Conservation (phyloP, 192 early-diverging fungal species). For the Entomortierella chlamydospora region DNA sequence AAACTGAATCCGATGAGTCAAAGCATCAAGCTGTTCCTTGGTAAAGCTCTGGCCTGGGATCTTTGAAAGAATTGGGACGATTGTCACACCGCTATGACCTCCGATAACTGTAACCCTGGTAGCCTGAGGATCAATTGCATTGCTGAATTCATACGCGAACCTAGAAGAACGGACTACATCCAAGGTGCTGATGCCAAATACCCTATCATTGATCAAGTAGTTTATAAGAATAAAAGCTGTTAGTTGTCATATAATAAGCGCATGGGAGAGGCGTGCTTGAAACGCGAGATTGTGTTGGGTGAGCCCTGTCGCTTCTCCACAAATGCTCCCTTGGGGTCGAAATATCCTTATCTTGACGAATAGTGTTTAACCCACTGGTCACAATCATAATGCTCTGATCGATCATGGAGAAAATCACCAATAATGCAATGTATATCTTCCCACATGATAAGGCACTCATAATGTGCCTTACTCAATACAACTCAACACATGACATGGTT, state of each 20-base stretch:
- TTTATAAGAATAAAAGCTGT: neutral
- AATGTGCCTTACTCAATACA: no score
- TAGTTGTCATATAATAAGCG: neutral
- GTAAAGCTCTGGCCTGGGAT: constrained; percentile 55
- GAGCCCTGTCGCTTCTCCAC: neutral
- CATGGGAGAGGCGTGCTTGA: neutral
- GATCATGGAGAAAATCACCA: no score
- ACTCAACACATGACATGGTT: no score
- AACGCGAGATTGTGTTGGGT: neutral
- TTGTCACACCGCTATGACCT: constrained; percentile 98
- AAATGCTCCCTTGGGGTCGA: no score
- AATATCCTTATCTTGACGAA: no score
- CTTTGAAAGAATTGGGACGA: constrained; percentile 95
- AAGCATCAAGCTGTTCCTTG: constrained; percentile 87
- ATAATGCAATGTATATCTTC: no score
- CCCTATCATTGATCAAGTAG: constrained; percentile 53
- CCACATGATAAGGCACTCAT: no score
- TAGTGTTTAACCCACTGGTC: no score
- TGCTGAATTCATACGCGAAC: constrained; percentile 89
- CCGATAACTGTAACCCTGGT: constrained; percentile 91
- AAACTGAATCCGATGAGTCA: constrained; percentile 98
- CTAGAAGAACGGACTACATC: constrained; percentile 97
- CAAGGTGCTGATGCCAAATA: constrained; percentile 98
- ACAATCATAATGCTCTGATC: no score
- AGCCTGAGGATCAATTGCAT: constrained; percentile 70